Percentiles rank a stretch among this genome's conserved stretches.
Conservation (phyloP, 148 eudicot genomes). For the Pouteria glomerata region DNA sequence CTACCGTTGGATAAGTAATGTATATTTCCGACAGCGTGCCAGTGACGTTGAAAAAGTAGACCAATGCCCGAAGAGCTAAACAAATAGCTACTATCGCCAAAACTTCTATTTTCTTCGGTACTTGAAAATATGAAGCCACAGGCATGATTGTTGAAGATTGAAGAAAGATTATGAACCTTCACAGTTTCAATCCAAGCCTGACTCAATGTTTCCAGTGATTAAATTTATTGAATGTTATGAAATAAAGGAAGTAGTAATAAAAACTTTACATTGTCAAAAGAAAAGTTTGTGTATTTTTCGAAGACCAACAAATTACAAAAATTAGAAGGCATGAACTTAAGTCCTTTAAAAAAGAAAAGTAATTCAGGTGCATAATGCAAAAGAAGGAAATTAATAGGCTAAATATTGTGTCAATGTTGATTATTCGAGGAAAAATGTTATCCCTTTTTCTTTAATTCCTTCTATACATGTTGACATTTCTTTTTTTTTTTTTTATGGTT, state of each 20-base stretch:
- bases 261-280: too few relatives aligned
- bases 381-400: too few relatives aligned
- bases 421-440: too few relatives aligned
- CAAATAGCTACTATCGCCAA: not conserved
- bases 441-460: too few relatives aligned
- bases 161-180: not conserved
- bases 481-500: too few relatives aligned
- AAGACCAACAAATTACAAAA: too few relatives aligned
- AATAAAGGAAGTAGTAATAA: not conserved
- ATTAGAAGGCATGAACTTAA: too few relatives aligned
- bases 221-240: not conserved
- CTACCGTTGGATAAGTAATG: not conserved
- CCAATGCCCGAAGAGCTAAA: not conserved
- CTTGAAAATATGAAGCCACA: not conserved
- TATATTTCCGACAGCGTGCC: not conserved
- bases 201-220: not conserved
- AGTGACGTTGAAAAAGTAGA: not conserved
- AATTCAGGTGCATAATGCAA: too few relatives aligned
- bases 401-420: too few relatives aligned
- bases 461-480: too few relatives aligned
- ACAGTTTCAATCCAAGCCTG: not conserved
- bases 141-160: not conserved
- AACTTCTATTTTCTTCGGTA: not conserved
- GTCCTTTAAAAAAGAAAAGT: too few relatives aligned
- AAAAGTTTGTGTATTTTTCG: too few relatives aligned